Evolutionary conservation across 345 rosid genomes (phyloP).

Genomic region (Populus alba): DNA sequence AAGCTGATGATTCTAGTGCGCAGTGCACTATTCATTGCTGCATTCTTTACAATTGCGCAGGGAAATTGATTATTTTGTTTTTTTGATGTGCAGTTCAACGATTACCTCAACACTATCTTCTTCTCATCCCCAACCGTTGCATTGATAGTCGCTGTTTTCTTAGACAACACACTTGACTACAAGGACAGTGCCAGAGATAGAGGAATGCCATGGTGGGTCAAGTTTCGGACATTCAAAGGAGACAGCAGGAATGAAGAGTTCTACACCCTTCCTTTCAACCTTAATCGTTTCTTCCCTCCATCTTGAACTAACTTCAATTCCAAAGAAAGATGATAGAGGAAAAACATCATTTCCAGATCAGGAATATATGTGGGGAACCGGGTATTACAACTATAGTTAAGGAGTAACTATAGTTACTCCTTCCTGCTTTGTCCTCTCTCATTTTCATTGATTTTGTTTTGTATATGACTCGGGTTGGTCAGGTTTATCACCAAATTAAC

Average conservation of each 20-base stretch:
- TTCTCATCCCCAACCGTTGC: conserved; percentile 87
- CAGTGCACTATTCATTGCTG: background rate
- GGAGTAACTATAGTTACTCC: no score
- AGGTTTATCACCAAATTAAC: background rate
- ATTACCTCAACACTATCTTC: conserved; percentile 93
- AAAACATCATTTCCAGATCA: conserved; percentile 31
- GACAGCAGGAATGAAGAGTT: conserved; percentile 89
- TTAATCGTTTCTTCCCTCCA: conserved; percentile 95
- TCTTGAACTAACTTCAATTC: conserved; percentile 34
- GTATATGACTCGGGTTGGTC: conserved; percentile 3
- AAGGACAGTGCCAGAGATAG: conserved; percentile 82
- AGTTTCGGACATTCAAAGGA: conserved; percentile 80
- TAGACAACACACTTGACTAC: conserved; percentile 89
- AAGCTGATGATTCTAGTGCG: background rate
- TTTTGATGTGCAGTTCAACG: conserved; percentile 67
- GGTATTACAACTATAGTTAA: background rate
- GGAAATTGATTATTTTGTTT: background rate
- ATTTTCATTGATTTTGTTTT: conserved; percentile 1
- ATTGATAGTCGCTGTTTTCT: conserved; percentile 65
- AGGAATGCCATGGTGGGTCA: conserved; percentile 98
- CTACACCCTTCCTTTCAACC: conserved; percentile 93
- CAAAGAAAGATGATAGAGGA: conserved; percentile 18
- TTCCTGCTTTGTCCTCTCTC: background rate
- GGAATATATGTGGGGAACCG: background rate
- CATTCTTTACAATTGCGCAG: background rate